Evolutionary conservation across 352 stramenopile genomes (phyloP), one percentile per base, ranked within the genome.

Genomic region (Globisporangium emineosum): DNA sequence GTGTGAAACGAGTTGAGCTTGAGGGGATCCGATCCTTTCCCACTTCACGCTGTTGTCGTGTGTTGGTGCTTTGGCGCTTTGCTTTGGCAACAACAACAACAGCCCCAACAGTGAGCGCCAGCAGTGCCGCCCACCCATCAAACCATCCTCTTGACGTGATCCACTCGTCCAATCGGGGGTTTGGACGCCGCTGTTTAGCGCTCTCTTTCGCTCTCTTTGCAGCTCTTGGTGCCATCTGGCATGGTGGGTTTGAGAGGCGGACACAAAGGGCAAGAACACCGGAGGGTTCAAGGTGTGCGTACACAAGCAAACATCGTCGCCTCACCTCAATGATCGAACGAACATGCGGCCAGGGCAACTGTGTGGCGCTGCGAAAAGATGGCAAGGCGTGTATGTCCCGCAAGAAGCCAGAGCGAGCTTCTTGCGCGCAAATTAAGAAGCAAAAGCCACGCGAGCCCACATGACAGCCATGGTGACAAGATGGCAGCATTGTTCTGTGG

Each of bases 81-180:
- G 42, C 9, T 50, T 50, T 50, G 42, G 12, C 8, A 50, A 17
- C 35, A 19, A 43, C 29, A 6, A 2, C 29, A 13, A 43, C 15
- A 13, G 13, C 35, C 29, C n/a, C n/a, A n/a, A n/a, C n/a, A n/a
- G 10, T 43, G 12, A 43, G 15, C 37, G 17, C 29, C 29, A 6
- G 29, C 37, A 10, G 37, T 29, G 45, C 21, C 19, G 40, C 17
- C 45, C 45, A 52, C 45, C 45, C 45, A 52, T 52, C 45, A 52
- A 52, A 52, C n/a, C 45, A 52, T 52, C 45, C 9, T 52, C 45
- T 19, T 52, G 45, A 52, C 45, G n/a, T 17, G 45, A 7, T 52
- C 45, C n/a, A 17, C n/a, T 25, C 45, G 17, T 52, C 45, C 45
- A 52, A 52, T 52, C 45, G n/a, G 5, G 21, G 21, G 45, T 52